A percentile compares a stretch with the other conserved stretches of the same genome.
These are phyloP conservation scores for Syzygium aromaticum DNA, from an alignment of 345 rosid species.

Conservation along the genomic window DNA sequence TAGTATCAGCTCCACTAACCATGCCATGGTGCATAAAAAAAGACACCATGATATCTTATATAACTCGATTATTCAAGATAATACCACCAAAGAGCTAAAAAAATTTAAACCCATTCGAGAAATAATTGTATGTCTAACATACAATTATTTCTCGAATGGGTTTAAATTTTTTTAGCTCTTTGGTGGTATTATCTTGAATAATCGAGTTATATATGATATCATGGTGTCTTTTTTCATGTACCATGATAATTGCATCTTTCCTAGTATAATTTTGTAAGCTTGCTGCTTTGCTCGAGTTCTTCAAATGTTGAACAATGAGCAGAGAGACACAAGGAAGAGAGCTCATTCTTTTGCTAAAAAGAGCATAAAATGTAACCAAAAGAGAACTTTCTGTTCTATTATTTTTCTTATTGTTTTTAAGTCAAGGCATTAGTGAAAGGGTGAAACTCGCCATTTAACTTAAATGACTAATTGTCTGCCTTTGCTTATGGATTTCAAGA, in stretches of 20 bases:
- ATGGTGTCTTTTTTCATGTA: no score
- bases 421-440: neutral
- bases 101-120: neutral
- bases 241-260: no score
- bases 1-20: neutral
- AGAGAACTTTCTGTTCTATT: neutral
- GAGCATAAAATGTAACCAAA: neutral
- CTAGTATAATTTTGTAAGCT: neutral
- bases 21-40: neutral
- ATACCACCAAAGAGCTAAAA: neutral
- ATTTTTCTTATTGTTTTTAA: neutral
- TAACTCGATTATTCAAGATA: neutral
- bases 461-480: neutral
- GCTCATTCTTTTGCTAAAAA: neutral
- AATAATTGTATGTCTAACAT: neutral
- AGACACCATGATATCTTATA: neutral
- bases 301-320: neutral
- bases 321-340: neutral
- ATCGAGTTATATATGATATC: no score
- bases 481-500: neutral
- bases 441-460: neutral
- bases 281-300: neutral
- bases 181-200: no score
- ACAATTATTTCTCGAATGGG: no score
- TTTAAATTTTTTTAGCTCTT: no score